Base-by-base conservation (phyloP, 768 basidiomycete genomes). In the Lactarius evosmus region DNA sequence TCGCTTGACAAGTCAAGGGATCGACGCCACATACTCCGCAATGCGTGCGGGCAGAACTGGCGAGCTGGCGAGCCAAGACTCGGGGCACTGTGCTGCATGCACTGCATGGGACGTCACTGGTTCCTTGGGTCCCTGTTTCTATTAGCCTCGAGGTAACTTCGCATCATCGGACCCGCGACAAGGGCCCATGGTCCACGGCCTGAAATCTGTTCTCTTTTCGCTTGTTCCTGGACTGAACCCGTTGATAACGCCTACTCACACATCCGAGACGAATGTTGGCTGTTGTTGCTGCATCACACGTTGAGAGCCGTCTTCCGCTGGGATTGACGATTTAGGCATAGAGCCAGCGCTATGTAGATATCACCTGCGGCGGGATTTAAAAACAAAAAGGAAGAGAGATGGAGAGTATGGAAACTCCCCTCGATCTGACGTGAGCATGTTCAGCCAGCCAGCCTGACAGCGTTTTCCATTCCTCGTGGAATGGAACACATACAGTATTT, bases 191-290 rank as follows among this genome's bases (percentile, higher is more conserved):
- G 51, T 30, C 52, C 44, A 54, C 52, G 58, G 44, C 36, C 51
- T 30, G 29, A 7, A 4, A 17, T 34, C 12, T 6, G 9, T 8
- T 17, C 16, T 19, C 27, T 19, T 40, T 55, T 40, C 38, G 38
- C 46, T 25, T 25, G 46, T 49, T 49, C 46, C 46, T 49, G 44
- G 44, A 25, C 44, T 46, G 44, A 46, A 46, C n/a, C 44, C 22
- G 25, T 49, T 27, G 46, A 49, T 49, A 49, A 49, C 46, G 53
- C 62, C 60, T 64, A 60, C 44, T 14, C 36, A 59, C 52, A 9
- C 27, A n/a, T 63, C 52, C 62, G 62, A 16, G 29, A 34, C 34
- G 32, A 57, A 50, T 56, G 62, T 49, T n/a, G 41, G 16, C 36
- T n/a, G 25, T 17, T 41, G 19, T 30, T 32, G 7, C 9, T 9